Evolutionary conservation across 768 basidiomycete genomes (phyloP).

Genomic region (Tephrocybe rancida): DNA sequence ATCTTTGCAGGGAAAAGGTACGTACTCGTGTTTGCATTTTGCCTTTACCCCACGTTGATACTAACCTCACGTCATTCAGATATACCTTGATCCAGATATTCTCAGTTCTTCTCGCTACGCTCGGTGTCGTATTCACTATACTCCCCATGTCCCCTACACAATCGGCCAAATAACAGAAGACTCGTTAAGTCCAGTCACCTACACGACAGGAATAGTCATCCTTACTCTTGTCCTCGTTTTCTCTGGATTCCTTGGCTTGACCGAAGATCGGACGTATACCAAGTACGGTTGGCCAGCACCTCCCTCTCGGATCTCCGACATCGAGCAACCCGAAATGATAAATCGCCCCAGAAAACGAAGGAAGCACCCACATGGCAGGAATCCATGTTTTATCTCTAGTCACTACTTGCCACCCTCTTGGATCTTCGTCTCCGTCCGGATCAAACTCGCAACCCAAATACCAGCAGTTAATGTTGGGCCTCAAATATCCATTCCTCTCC

Average conservation of each 20-base stretch:
- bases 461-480: conserved; percentile 42
- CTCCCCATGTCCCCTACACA: conserved; percentile 63
- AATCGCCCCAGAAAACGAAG: conserved; percentile 1
- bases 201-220: conserved; percentile 72
- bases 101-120: conserved; percentile 80
- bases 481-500: conserved; percentile 21
- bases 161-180: conserved; percentile 13
- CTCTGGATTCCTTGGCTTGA: conserved; percentile 79
- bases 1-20: conserved; percentile 64
- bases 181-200: conserved; percentile 38
- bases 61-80: conserved; percentile 34
- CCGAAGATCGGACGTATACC: conserved; percentile 82
- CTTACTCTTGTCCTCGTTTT: conserved; percentile 78
- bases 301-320: conserved; percentile 6
- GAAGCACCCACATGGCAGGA: conserved; percentile 68
- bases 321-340: neutral
- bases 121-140: conserved; percentile 80
- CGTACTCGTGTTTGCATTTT: conserved; percentile 20
- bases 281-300: conserved; percentile 33
- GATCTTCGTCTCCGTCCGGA: too few relatives aligned
- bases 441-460: conserved; percentile 53
- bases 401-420: too few relatives aligned
- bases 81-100: conserved; percentile 66
- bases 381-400: conserved; percentile 90
- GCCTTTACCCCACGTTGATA: too few relatives aligned